These are phyloP conservation scores for Xylaria sp. DNA, from an alignment of 2,329 filamentous ascomycete genomes.

Conservation along the genomic window DNA sequence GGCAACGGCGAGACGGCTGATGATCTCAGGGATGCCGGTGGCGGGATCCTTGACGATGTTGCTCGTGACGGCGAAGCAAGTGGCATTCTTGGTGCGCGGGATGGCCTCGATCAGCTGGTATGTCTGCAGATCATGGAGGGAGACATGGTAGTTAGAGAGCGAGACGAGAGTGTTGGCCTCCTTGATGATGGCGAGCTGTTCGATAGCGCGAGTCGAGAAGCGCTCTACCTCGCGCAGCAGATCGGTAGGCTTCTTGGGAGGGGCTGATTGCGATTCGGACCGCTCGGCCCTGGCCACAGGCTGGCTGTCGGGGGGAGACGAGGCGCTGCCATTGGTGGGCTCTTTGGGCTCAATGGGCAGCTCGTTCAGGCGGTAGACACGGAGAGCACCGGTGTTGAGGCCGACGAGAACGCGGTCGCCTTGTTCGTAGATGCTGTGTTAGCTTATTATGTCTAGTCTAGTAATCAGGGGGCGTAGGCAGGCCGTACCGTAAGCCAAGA, in stretches of 20 bases:
- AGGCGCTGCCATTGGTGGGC: constrained; percentile 51
- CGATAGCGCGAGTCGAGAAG: constrained; percentile 89
- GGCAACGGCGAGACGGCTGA: constrained; percentile 89
- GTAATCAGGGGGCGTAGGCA: neutral
- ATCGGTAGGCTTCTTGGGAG: constrained; percentile 71
- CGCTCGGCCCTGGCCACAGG: neutral
- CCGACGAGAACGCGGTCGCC: constrained; percentile 92
- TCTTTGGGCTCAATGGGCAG: constrained; percentile 49
- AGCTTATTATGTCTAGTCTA: constrained; percentile 1
- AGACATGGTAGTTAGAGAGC: constrained; percentile 88
- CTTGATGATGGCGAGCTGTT: constrained; percentile 95
- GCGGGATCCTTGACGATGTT: constrained; percentile 91
- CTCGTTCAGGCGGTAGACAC: constrained; percentile 92
- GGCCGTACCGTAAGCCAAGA: constrained; percentile 83
- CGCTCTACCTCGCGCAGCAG: constrained; percentile 91
- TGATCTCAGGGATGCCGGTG: constrained; percentile 91
- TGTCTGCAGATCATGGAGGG: constrained; percentile 86
- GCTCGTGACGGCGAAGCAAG: constrained; percentile 90
- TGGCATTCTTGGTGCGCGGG: constrained; percentile 85
- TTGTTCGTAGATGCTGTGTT: constrained; percentile 48
- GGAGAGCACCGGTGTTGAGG: constrained; percentile 86
- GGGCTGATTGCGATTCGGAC: constrained; percentile 35
- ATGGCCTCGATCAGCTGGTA: constrained; percentile 85
- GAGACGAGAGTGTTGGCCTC: constrained; percentile 93
- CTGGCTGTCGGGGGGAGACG: constrained; percentile 31